phyloP scores from a whole-genome alignment of 352 stramenopile species.

The Achlya hypogyna region DNA sequence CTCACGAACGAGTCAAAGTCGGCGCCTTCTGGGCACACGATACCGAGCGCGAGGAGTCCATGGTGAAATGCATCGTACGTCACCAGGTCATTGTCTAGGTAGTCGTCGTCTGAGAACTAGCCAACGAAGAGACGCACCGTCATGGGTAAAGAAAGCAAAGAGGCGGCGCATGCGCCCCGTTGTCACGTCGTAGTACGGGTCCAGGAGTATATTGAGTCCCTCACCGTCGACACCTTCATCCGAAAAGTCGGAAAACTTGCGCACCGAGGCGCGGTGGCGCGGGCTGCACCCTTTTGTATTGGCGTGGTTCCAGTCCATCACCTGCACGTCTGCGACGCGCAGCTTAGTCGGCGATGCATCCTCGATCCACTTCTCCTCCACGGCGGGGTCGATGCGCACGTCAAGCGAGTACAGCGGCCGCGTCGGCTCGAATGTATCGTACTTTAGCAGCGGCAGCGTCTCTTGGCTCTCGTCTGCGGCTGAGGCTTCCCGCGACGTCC shows the following conservation, averaged over 20 bases:
- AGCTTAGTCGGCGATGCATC: neutral
- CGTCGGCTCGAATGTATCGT: neutral
- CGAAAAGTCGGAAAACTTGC: neutral
- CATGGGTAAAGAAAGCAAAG: constrained; percentile 7
- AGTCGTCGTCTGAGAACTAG: neutral
- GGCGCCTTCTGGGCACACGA: constrained; percentile 50
- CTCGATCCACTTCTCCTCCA: constrained; percentile 2
- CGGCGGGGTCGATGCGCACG: neutral
- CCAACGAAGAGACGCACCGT: neutral
- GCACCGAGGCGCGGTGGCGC: neutral
- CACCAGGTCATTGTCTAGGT: constrained; percentile 42
- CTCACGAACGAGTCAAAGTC: constrained; percentile 63
- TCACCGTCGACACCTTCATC: neutral
- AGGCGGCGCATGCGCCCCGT: constrained; percentile 1
- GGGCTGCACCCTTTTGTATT: neutral
- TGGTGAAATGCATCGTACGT: constrained; percentile 61
- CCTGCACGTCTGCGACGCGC: neutral
- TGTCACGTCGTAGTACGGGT: constrained; percentile 14
- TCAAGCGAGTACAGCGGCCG: neutral
- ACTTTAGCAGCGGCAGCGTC: neutral
- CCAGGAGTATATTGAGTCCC: neutral
- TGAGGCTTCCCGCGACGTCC: too few species aligned
- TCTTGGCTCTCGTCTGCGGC: neutral
- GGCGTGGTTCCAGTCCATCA: constrained; percentile 13
- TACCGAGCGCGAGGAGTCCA: constrained; percentile 67